Evolutionary conservation across 225 moss, liverwort and hornwort genomes (phyloP), one percentile per base, ranked within the genome.

Genomic region (Marchantia paleacea): DNA sequence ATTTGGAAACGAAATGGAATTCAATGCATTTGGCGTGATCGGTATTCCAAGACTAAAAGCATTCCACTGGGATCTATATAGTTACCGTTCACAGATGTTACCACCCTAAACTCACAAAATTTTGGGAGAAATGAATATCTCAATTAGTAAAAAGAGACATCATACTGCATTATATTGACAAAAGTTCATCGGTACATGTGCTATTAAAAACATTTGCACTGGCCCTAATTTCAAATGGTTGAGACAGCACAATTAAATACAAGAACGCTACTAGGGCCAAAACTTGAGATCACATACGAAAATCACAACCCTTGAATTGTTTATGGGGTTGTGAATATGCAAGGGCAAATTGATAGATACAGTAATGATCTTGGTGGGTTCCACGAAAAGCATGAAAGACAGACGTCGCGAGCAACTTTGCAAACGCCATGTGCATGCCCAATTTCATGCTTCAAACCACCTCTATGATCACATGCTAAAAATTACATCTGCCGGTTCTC

Each of bases 351-450:
- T 19, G 51, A 52, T 73, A 73, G 16, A n/a, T 73, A 73, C 72
- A 73, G 3, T 73, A 11, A 73, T 69, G 72, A 73, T 73, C 52
- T 73, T 73, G 72, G 72, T 73, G 72, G 72, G 72, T 73, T 73
- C 20, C 20, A 73, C 6, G 31, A 73, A 70, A 50, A 73, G 72
- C 49, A 18, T 50, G 49, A 50, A 11, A 52, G 0, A 73, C 72
- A 73, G 72, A 73, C 51, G 22, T 11, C 7, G 72, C 20, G 1
- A 52, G 72, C 7, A 20, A 8, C 20, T 73, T 73, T 24, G 72
- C 72, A 50, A 50, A 15, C 18, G 20, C 50, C 72, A 20, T 12
- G 7, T 50, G 72, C 72, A 11, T 52, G 52, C 5, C 72, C 0
- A 18, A 19, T 50, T 22, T 24, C 72, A 73, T 19, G 72, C 72